Evolutionary conservation across 176 grass and related monocot genomes (phyloP).

Genomic region (Oryza meridionalis): DNA sequence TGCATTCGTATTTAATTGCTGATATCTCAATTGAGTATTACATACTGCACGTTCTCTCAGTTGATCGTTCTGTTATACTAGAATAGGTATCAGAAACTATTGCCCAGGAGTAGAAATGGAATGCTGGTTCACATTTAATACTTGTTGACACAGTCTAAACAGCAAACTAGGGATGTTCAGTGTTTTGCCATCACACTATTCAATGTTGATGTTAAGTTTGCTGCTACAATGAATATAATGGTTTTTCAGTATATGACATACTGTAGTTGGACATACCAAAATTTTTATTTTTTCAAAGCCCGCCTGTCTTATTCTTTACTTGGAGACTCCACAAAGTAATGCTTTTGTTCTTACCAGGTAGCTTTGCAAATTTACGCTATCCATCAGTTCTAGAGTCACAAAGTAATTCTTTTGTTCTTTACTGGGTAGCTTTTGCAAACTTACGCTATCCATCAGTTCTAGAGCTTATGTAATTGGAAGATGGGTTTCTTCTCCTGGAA

Average conservation of each 20-base stretch:
- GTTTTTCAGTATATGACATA: constrained; percentile 15
- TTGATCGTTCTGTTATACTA: constrained; percentile 11
- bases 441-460: not conserved
- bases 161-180: not conserved
- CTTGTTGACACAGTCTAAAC: not conserved
- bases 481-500: constrained; percentile 1
- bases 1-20: constrained; percentile 18
- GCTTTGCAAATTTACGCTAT: constrained; percentile 2
- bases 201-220: not conserved
- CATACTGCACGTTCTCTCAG: not conserved
- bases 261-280: not conserved
- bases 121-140: constrained; percentile 9
- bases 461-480: constrained; percentile 14
- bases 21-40: constrained; percentile 1
- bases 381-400: not conserved
- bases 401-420: not conserved
- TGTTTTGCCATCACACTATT: constrained; percentile 15
- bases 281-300: not conserved
- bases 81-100: not conserved
- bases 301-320: not conserved
- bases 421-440: not conserved
- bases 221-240: not conserved
- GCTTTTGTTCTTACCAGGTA: not conserved
- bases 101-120: not conserved
- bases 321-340: not conserved